Percentiles rank a stretch among this genome's conserved stretches.
These are phyloP conservation scores for Phytophthora pseudosyringae DNA, from an alignment of 352 stramenopile species.

Conservation along the genomic window DNA sequence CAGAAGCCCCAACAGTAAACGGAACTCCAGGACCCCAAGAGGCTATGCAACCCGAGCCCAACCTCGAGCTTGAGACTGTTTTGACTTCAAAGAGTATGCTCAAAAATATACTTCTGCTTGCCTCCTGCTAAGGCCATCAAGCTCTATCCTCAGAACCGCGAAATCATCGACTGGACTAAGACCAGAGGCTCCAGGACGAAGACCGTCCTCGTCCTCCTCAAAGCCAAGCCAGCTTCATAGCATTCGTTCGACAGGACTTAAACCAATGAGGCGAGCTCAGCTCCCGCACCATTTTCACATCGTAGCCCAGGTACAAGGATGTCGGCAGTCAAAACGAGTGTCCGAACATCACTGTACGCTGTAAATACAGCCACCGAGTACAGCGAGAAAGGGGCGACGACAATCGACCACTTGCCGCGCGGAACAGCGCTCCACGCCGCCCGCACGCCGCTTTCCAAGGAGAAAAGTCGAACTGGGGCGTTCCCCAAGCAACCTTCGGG, in stretches of 20 bases:
- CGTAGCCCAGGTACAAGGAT: constrained; percentile 16
- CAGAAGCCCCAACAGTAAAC: constrained; percentile 47
- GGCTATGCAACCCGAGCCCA: constrained; percentile 1
- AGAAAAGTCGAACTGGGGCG: not conserved
- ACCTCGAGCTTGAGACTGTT: constrained; percentile 17
- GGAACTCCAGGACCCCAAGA: not conserved
- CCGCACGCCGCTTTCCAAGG: constrained; percentile 34
- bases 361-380: constrained; percentile 1
- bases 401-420: constrained; percentile 47
- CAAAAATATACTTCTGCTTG: constrained; percentile 35
- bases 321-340: constrained; percentile 14
- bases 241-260: not conserved
- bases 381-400: not conserved
- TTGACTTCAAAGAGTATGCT: constrained; percentile 35
- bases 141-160: constrained; percentile 32
- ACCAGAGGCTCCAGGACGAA: constrained; percentile 23
- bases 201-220: constrained; percentile 4
- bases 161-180: constrained; percentile 19
- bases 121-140: constrained; percentile 18
- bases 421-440: constrained; percentile 59
- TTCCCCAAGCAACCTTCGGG: constrained; percentile 11
- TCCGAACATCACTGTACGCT: not conserved
- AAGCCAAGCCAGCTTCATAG: not conserved
- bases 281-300: constrained; percentile 24
- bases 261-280: not conserved